Percentiles rank a stretch among this genome's conserved stretches.
These are phyloP conservation scores for Rhizoctonia solani DNA, from an alignment of 1,284 basidiomycete species.

Conservation along the genomic window DNA sequence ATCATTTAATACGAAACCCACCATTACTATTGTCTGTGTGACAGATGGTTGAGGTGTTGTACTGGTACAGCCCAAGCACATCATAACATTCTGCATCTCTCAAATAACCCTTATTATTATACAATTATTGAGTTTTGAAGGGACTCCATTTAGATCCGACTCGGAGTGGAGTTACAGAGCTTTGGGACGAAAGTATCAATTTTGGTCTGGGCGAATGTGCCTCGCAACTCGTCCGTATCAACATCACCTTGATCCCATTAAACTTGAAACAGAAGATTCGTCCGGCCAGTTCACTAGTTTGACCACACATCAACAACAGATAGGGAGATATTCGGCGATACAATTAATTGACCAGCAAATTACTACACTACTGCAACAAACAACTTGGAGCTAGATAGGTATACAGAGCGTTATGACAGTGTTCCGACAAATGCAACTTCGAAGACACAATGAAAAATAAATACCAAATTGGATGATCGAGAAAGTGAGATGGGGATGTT, in stretches of 20 bases:
- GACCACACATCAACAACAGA: neutral
- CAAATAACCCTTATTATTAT: too few relatives aligned
- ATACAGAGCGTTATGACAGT: conserved; percentile 20
- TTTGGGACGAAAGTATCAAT: too few relatives aligned
- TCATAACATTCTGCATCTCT: too few relatives aligned
- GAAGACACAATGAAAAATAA: neutral
- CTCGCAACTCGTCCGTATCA: too few relatives aligned
- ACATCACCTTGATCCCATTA: too few relatives aligned
- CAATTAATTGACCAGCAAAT: conserved; percentile 8
- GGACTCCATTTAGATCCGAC: too few relatives aligned
- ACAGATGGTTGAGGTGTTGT: neutral
- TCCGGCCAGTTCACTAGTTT: neutral
- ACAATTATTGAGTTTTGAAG: too few relatives aligned
- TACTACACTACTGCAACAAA: conserved; percentile 31
- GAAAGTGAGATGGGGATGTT: conserved; percentile 5
- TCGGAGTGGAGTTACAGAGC: too few relatives aligned
- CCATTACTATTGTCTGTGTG: neutral
- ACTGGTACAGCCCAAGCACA: too few relatives aligned
- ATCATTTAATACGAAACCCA: neutral
- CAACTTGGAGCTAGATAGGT: conserved; percentile 9
- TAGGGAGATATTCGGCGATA: neutral
- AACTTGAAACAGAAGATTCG: neutral
- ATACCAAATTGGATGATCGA: neutral
- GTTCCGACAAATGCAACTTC: conserved; percentile 1
- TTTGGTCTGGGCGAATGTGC: too few relatives aligned